Conservation (phyloP, 768 basidiomycete species). For the Wakefieldia striispora region DNA sequence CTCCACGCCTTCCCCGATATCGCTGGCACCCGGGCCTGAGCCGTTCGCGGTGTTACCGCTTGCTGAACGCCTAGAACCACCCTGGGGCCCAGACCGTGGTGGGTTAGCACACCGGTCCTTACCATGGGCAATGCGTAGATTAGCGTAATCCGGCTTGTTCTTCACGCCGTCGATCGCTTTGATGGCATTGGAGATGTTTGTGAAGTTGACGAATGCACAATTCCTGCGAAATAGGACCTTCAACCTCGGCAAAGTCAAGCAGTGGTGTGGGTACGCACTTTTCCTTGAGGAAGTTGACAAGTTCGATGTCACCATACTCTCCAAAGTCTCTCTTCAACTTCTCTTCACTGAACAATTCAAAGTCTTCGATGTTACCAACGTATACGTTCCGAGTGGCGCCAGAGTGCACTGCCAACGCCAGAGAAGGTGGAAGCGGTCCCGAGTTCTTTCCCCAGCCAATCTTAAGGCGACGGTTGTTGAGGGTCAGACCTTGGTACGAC, state of each 20-base stretch:
- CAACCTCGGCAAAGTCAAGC: neutral
- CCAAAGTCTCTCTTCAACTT: constrained; percentile 90
- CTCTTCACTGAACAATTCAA: constrained; percentile 87
- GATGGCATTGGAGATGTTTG: constrained; percentile 91
- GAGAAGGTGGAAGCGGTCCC: constrained; percentile 77
- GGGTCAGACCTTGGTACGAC: constrained; percentile 80
- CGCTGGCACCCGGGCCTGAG: constrained; percentile 9
- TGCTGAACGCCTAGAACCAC: constrained; percentile 51
- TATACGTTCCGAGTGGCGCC: constrained; percentile 98
- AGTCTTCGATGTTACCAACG: constrained; percentile 93
- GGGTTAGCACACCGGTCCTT: constrained; percentile 96
- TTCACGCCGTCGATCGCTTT: constrained; percentile 98
- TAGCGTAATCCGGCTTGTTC: constrained; percentile 85
- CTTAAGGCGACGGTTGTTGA: constrained; percentile 93
- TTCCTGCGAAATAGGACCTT: constrained; percentile 50
- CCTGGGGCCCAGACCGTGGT: constrained; percentile 79
- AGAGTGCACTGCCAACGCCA: constrained; percentile 85
- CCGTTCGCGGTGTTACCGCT: constrained; percentile 36
- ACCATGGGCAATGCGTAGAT: constrained; percentile 89
- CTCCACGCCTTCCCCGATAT: constrained; percentile 20
- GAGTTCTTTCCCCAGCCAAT: constrained; percentile 98
- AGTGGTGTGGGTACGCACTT: constrained; percentile 59
- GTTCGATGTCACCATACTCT: constrained; percentile 95
- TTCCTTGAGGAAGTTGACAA: constrained; percentile 93
- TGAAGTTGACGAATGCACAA: constrained; percentile 95